Conservation (phyloP, 2,329 filamentous ascomycete genomes). For the Hysterium pulicare region DNA sequence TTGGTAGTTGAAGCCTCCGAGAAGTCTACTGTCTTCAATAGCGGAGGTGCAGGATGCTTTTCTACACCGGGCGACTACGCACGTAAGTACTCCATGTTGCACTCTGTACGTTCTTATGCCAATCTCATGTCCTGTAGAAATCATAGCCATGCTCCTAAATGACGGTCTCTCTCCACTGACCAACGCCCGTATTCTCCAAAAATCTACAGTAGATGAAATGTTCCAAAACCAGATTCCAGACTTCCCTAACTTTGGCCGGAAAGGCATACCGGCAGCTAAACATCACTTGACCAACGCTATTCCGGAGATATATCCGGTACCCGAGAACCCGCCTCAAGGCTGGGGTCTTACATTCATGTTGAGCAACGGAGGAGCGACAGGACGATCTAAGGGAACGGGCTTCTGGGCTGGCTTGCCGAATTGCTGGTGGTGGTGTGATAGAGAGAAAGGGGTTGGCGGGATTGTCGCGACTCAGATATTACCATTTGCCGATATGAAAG, state of each 20-base stretch:
- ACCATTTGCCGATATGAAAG: slow-evolving; percentile 33
- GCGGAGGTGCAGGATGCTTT: slow-evolving; percentile 61
- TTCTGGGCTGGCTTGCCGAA: slow-evolving; percentile 57
- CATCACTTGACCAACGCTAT: slow-evolving; percentile 48
- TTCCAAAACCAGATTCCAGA: slow-evolving; percentile 61
- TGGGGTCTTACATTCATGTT: slow-evolving; percentile 63
- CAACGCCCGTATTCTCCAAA: slow-evolving; percentile 51
- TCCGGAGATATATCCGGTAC: slow-evolving; percentile 50
- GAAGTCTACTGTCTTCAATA: slow-evolving; percentile 50
- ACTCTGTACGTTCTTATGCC: not conserved
- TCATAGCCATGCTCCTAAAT: slow-evolving; percentile 62
- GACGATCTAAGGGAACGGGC: slow-evolving; percentile 37
- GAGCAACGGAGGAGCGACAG: slow-evolving; percentile 46
- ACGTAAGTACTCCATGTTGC: slow-evolving; percentile 38
- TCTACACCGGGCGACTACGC: slow-evolving; percentile 59
- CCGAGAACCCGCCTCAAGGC: slow-evolving; percentile 55
- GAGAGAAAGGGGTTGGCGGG: slow-evolving; percentile 55
- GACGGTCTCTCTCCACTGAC: slow-evolving; percentile 59
- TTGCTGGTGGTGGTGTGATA: slow-evolving; percentile 61
- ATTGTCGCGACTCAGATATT: slow-evolving; percentile 31
- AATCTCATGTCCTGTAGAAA: slow-evolving; percentile 37
- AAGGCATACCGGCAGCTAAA: slow-evolving; percentile 47
- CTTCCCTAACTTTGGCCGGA: slow-evolving; percentile 50
- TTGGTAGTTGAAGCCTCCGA: slow-evolving; percentile 47
- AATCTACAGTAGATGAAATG: slow-evolving; percentile 60